phyloP scores from a whole-genome alignment of 2,329 filamentous ascomycete genomes.

The Metarhizium rileyi region DNA sequence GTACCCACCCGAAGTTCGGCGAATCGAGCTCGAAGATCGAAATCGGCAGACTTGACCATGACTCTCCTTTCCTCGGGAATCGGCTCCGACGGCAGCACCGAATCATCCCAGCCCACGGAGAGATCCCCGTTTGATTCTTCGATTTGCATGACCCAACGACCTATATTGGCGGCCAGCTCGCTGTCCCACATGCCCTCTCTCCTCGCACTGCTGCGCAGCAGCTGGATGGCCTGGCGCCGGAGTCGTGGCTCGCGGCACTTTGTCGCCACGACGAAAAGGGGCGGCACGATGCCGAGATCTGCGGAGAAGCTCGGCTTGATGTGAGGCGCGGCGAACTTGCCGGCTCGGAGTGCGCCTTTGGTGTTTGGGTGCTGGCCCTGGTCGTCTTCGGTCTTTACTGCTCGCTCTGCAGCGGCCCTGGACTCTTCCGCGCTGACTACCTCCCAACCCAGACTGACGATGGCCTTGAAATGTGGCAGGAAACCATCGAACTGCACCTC shows the following conservation, averaged over 20 bases:
- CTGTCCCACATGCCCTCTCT: slow-evolving; percentile 64
- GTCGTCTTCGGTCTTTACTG: slow-evolving; percentile 34
- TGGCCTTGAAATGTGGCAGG: slow-evolving; percentile 38
- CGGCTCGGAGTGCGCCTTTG: slow-evolving; percentile 29
- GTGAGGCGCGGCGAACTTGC: slow-evolving; percentile 36
- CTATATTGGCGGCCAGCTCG: slow-evolving; percentile 45
- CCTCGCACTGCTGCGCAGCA: slow-evolving; percentile 49
- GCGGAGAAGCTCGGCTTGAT: slow-evolving; percentile 55
- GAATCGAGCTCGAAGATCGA: slow-evolving; percentile 41
- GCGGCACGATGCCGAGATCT: slow-evolving; percentile 54
- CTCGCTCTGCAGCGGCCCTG: slow-evolving; percentile 35
- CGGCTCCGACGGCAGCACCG: slow-evolving; percentile 8
- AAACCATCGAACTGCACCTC: slow-evolving; percentile 51
- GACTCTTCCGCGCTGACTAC: slow-evolving; percentile 49
- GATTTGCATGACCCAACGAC: slow-evolving; percentile 43
- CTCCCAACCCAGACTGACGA: slow-evolving; percentile 48
- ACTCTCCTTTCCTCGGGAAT: slow-evolving; percentile 45
- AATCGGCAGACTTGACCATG: slow-evolving; percentile 47
- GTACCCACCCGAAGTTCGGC: slow-evolving; percentile 45
- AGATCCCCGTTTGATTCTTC: slow-evolving; percentile 35
- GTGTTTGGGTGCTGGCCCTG: slow-evolving; percentile 18
- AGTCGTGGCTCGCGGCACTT: slow-evolving; percentile 51
- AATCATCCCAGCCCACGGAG: not conserved
- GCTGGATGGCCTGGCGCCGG: slow-evolving; percentile 50
- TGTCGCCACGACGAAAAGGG: slow-evolving; percentile 55